Base-by-base conservation (phyloP, 306 rosid species). In the Nissolia schottii region DNA sequence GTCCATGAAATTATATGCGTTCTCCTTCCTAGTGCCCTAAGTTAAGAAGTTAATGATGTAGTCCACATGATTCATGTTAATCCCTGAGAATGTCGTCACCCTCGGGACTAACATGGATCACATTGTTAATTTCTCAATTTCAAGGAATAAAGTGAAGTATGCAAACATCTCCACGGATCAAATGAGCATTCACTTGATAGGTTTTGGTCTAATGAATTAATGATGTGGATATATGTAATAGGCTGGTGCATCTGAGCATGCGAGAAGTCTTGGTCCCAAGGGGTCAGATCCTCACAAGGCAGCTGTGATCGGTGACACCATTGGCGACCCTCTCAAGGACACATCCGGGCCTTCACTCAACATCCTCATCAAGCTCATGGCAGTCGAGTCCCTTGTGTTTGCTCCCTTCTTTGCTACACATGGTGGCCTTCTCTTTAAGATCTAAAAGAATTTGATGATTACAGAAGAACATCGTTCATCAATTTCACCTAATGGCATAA, bases 351-450 rank as follows among this genome's bases (percentile, higher is more conserved):
- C 99, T 0, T 95, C 97, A 0, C 93, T 95, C n/a, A 95, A 95
- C 93, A 95, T 95, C 64, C 99, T 95, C 1, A 95, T 95, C 83
- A 95, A 95, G 88, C 88, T 95, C 3, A 95, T 91, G 97, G 99
- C 97, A 0, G 97, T 95, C 0, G 99, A 95, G 84, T 91, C 97
- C 2, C 97, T 95, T 0, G 97, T 95, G 60, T 95, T 95, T 67
- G 96, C 97, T 32, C 96, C 97, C 8, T 91, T 95, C 92, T 95
- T 95, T 7, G 97, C 99, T 16, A 91, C 92, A 0, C 97, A 95
- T 6, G 99, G 97, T 18, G 97, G 99, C 45, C 65, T 95, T 60
- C 92, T 95, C 48, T 91, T 91, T 81, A 95, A 91, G 92, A 67
- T 94, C 45, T 87, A 56, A 70, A 18, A 40, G 14, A 40, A 18